A percentile compares a stretch with the other conserved stretches of the same genome.
Evolutionary conservation across 257 asterid species (phyloP).

Genomic region (Paraleonurus japonicus): DNA sequence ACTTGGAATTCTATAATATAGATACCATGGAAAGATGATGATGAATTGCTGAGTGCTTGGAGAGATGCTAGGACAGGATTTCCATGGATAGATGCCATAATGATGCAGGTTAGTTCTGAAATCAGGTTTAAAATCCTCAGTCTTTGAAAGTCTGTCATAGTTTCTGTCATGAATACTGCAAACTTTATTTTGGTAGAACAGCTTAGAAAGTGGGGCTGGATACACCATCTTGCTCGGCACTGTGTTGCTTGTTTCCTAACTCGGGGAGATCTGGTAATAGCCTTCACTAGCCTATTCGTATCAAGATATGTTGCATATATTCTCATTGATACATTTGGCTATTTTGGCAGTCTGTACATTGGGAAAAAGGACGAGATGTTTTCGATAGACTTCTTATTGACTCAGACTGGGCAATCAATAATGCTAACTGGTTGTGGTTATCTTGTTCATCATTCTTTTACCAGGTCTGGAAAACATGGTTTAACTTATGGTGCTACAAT

Average conservation of each 20-base stretch:
- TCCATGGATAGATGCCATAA: constrained; percentile 99
- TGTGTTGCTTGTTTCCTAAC: constrained; percentile 94
- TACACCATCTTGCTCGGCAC: constrained; percentile 98
- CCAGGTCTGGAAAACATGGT: constrained; percentile 53
- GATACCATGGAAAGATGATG: constrained; percentile 94
- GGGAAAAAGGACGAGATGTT: constrained; percentile 97
- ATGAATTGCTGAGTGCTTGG: constrained; percentile 76
- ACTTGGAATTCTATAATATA: constrained; percentile 18
- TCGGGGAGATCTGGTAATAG: constrained; percentile 90
- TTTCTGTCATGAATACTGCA: constrained; percentile 9
- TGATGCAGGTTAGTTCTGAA: constrained; percentile 70
- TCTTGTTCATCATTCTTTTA: constrained; percentile 96
- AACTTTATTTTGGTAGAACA: constrained; percentile 31
- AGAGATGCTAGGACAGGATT: constrained; percentile 92
- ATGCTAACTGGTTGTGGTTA: constrained; percentile 96
- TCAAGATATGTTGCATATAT: neutral
- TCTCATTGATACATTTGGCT: constrained; percentile 23
- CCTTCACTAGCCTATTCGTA: constrained; percentile 5
- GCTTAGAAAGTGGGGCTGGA: constrained; percentile 97
- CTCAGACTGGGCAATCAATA: constrained; percentile 95
- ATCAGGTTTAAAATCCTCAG: neutral
- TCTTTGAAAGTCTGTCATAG: neutral
- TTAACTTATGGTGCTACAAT: neutral
- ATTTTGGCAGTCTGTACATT: constrained; percentile 67
- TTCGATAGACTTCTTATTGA: constrained; percentile 92